Percentiles rank a stretch among this genome's conserved stretches.
These are phyloP conservation scores for Cutaneotrichosporon cavernicola DNA, from an alignment of 1,284 basidiomycete species.

Conservation along the genomic window DNA sequence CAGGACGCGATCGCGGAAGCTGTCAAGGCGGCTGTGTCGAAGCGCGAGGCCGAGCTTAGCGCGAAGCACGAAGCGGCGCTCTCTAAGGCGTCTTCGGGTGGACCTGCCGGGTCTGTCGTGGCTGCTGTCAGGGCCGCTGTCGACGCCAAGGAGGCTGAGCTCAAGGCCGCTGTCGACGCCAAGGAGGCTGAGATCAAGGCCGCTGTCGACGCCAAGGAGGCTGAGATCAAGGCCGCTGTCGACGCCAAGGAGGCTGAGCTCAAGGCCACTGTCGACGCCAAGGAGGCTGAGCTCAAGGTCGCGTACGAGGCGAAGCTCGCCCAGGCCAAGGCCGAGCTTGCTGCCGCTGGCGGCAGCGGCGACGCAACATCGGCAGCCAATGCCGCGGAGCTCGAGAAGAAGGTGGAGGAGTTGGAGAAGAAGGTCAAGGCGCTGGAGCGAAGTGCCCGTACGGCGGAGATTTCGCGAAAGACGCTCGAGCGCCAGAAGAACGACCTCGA, in stretches of 20 bases:
- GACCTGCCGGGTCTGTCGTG: constrained; percentile 14
- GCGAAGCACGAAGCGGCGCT: constrained; percentile 32
- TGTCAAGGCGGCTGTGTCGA: constrained; percentile 44
- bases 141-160: constrained; percentile 32
- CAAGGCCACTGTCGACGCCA: constrained; percentile 30
- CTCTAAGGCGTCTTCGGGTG: constrained; percentile 17
- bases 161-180: constrained; percentile 29
- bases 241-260: too few species aligned
- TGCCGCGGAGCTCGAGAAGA: constrained; percentile 31
- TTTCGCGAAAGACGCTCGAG: constrained; percentile 46
- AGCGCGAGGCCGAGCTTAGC: constrained; percentile 42
- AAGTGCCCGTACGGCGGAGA: constrained; percentile 44
- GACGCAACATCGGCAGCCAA: background rate
- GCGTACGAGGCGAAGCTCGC: constrained; percentile 25
- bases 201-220: constrained; percentile 33
- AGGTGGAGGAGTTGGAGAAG: constrained; percentile 34
- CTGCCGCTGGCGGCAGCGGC: background rate
- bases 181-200: constrained; percentile 28
- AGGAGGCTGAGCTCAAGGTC: constrained; percentile 34
- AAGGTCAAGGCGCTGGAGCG: constrained; percentile 44
- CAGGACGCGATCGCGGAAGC: constrained; percentile 40
- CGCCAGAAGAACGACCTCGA: constrained; percentile 29
- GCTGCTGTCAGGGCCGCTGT: constrained; percentile 27
- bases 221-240: constrained; percentile 33
- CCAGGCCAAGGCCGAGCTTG: constrained; percentile 18